Conservation (phyloP, 768 basidiomycete genomes). For the Leccinum imitatum region DNA sequence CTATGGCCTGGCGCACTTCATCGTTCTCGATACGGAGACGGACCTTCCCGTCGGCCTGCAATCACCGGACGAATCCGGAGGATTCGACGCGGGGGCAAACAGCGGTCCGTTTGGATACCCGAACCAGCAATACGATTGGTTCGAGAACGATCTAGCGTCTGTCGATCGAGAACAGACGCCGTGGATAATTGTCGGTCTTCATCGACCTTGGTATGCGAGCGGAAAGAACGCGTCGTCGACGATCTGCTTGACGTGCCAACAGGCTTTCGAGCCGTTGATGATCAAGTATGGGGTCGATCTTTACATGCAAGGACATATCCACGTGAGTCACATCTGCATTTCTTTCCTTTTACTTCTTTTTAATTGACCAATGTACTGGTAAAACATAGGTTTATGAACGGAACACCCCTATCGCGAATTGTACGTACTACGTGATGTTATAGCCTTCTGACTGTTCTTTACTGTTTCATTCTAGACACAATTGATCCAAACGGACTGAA, state of each 20-base stretch:
- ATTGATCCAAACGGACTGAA: too few species aligned
- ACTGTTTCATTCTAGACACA: too few species aligned
- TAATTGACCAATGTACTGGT: not conserved
- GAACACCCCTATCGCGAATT: conserved; percentile 27
- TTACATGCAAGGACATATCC: conserved; percentile 31
- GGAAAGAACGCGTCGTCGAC: conserved; percentile 5
- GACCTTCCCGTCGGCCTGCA: conserved; percentile 27
- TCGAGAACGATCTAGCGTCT: conserved; percentile 26
- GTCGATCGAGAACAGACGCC: conserved; percentile 27
- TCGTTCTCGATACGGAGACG: conserved; percentile 25
- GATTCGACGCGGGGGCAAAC: conserved; percentile 20
- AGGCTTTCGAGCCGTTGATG: conserved; percentile 31
- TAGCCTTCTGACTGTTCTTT: too few species aligned
- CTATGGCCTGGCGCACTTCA: conserved; percentile 30
- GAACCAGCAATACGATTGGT: conserved; percentile 29
- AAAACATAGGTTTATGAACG: conserved; percentile 23
- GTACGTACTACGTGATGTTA: conserved; percentile 9
- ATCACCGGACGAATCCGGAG: conserved; percentile 24
- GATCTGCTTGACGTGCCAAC: conserved; percentile 21
- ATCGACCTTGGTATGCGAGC: conserved; percentile 28
- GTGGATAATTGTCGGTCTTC: conserved; percentile 30
- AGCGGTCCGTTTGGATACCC: conserved; percentile 30
- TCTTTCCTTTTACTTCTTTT: not conserved
- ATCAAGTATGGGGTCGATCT: conserved; percentile 32
- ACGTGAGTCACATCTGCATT: conserved; percentile 13